phyloP scores from a whole-genome alignment of 345 rosid species.

The Draba incana region DNA sequence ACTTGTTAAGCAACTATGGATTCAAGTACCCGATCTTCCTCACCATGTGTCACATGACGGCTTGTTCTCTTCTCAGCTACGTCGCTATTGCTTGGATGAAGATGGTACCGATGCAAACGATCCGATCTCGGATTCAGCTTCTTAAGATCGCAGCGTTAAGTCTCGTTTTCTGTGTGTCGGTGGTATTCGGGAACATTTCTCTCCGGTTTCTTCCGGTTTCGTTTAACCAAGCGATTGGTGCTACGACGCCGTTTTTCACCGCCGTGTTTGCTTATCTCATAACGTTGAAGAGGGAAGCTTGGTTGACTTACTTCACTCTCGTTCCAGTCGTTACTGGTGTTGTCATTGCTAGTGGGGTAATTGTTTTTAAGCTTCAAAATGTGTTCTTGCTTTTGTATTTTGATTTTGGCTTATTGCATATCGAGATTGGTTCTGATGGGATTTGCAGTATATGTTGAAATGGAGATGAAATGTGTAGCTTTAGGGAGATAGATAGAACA shows the following conservation, averaged over 20 bases:
- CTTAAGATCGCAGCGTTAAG: slow-evolving; percentile 59
- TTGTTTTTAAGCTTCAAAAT: not conserved
- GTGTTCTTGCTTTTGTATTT: slow-evolving; percentile 10
- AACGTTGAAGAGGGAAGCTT: slow-evolving; percentile 58
- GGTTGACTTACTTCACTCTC: slow-evolving; percentile 63
- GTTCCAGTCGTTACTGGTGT: slow-evolving; percentile 76
- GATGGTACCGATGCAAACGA: slow-evolving; percentile 72
- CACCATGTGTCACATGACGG: slow-evolving; percentile 85
- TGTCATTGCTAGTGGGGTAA: slow-evolving; percentile 75
- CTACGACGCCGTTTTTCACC: slow-evolving; percentile 74
- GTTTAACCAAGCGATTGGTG: slow-evolving; percentile 73
- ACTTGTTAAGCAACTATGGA: slow-evolving; percentile 63
- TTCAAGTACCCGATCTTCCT: slow-evolving; percentile 79
- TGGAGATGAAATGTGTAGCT: slow-evolving; percentile 4
- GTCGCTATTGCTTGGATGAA: slow-evolving; percentile 59
- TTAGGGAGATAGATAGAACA: not conserved
- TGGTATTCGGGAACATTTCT: slow-evolving; percentile 66
- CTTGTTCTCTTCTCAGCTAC: slow-evolving; percentile 66
- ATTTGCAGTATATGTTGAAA: not conserved
- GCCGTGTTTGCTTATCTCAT: slow-evolving; percentile 67
- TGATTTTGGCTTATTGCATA: not conserved
- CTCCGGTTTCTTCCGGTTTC: slow-evolving; percentile 67
- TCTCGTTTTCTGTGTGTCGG: slow-evolving; percentile 67
- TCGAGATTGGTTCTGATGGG: slow-evolving; percentile 8
- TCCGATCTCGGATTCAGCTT: slow-evolving; percentile 58